Base-by-base conservation (phyloP, 768 basidiomycete genomes). In the Termitomyces sp. region DNA sequence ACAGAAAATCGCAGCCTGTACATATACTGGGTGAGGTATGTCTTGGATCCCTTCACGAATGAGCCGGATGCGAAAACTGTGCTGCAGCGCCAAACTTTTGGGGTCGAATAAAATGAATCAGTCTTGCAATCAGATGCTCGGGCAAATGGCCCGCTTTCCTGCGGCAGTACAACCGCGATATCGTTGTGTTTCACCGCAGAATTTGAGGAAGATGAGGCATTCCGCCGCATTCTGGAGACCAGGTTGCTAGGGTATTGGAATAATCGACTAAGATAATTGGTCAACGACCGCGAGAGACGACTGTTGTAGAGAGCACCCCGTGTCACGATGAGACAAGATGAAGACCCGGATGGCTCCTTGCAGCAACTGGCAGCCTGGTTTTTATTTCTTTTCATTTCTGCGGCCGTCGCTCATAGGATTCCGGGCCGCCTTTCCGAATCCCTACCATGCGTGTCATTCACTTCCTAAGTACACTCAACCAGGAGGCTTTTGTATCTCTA, bases 21-120 rank as follows among this genome's bases (percentile, higher is more conserved):
- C 60, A 25, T 61, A 67, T 21, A 54, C 27, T 12, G 54, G 51
- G 28, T 66, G 57, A 27, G 43, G 60, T 37, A 39, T 37, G 37
- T 66, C 64, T 45, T 37, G 39, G 14, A 61, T 23, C 21, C 55
- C 60, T 6, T 43, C 40, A 9, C 49, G 52, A 10, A 57, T 14
- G 34, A 66, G 60, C 12, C 54, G 49, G 5, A 63, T 12, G 8
- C 60, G 61, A 19, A 67, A n/a, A 46, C 11, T 59, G 61, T 17
- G 64, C 59, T 34, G 66, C 66, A 30, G 63, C 65, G 25, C 47
- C 58, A 45, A 60, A 61, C 12, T 60, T 59, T n/a, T 41, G 44
- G 3, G 54, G 40, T 27, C 51, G 35, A 14, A 64, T 63, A 8
- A 66, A 40, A 4, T 57, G 32, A 0, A 60, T 42, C n/a, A 67